Evolutionary conservation across 2,329 filamentous ascomycete species (phyloP).

Genomic region (Diplodia scrobiculata): DNA sequence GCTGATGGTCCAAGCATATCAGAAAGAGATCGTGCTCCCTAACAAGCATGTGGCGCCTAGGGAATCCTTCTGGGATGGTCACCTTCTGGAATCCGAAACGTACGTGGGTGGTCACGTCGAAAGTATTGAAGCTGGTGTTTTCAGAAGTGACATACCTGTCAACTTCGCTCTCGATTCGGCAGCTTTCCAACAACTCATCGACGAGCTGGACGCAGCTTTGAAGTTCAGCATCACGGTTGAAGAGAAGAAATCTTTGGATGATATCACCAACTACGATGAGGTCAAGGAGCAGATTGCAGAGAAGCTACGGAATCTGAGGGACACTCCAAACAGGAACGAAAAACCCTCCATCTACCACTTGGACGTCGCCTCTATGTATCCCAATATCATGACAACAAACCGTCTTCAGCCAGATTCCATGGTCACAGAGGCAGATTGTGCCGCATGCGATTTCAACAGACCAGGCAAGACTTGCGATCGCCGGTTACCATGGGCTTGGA

Average conservation of each 20-base stretch:
- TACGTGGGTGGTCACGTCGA: conserved; percentile 99
- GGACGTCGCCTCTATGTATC: conserved; percentile 99
- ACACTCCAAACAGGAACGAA: conserved; percentile 81
- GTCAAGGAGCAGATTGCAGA: conserved; percentile 80
- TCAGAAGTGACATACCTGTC: conserved; percentile 90
- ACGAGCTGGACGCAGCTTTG: conserved; percentile 83
- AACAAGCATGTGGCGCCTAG: conserved; percentile 93
- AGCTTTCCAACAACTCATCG: conserved; percentile 85
- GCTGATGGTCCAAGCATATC: conserved; percentile 96
- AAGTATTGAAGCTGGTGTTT: conserved; percentile 97
- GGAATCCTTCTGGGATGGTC: conserved; percentile 95
- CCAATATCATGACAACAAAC: conserved; percentile 99
- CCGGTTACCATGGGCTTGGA: conserved; percentile 93
- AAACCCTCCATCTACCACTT: conserved; percentile 93
- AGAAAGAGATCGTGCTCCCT: conserved; percentile 86
- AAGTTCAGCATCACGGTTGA: conserved; percentile 70
- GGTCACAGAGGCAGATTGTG: conserved; percentile 94
- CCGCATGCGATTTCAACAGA: conserved; percentile 96
- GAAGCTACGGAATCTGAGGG: conserved; percentile 70
- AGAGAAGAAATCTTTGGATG: conserved; percentile 56
- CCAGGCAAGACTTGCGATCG: conserved; percentile 97
- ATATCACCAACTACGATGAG: conserved; percentile 56
- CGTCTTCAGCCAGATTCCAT: conserved; percentile 97
- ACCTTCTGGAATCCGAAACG: conserved; percentile 93
- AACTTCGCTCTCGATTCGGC: conserved; percentile 88